These are phyloP conservation scores for Ustulina deusta DNA, from an alignment of 2,329 filamentous ascomycete species.

Conservation along the genomic window DNA sequence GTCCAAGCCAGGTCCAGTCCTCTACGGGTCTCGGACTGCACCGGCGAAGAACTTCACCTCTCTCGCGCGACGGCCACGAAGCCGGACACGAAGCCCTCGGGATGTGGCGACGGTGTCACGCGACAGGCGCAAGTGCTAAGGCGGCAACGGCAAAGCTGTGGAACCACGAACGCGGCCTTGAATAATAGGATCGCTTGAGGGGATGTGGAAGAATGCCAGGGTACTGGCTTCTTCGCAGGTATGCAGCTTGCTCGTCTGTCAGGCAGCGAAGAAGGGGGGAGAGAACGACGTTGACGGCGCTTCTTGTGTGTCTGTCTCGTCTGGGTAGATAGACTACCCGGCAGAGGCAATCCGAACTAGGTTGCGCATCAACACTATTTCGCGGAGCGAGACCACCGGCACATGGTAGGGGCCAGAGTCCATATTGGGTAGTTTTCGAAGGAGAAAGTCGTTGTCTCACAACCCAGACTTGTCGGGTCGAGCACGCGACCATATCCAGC, in stretches of 20 bases:
- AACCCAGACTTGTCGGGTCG: conserved; percentile 22
- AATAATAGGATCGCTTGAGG: conserved; percentile 19
- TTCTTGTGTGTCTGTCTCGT: neutral
- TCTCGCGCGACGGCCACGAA: neutral
- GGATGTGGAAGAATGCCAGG: neutral
- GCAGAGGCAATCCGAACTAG: neutral
- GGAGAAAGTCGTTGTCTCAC: conserved; percentile 27
- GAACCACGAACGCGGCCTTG: conserved; percentile 26
- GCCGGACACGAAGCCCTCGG: conserved; percentile 10
- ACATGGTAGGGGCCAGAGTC: conserved; percentile 39
- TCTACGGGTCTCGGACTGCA: neutral
- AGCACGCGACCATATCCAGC: conserved; percentile 51
- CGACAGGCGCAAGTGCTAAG: conserved; percentile 35
- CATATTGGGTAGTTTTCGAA: conserved; percentile 41
- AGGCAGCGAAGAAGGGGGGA: conserved; percentile 10
- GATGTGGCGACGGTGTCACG: conserved; percentile 33
- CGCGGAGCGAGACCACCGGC: conserved; percentile 25
- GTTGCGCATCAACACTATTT: neutral
- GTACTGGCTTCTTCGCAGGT: neutral
- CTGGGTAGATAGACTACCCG: neutral
- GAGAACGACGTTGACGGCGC: neutral
- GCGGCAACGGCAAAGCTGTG: conserved; percentile 20
- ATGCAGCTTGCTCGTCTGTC: neutral
- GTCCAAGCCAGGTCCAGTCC: conserved; percentile 21
- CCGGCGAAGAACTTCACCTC: neutral